Base-by-base conservation (phyloP, 192 early-diverging fungal genomes). In the Haplosporangium gracile region DNA sequence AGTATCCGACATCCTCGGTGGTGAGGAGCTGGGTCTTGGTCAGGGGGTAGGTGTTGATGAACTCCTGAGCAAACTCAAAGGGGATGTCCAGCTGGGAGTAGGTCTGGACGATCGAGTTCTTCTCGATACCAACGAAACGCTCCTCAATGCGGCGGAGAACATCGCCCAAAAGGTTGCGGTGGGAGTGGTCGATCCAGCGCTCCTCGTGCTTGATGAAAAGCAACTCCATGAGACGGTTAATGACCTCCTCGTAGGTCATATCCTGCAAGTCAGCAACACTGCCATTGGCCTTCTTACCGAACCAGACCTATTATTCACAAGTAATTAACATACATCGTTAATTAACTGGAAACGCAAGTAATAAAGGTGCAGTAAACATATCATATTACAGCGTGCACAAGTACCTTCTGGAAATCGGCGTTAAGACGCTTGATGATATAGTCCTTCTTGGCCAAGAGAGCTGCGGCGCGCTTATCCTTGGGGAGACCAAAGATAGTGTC, bases 231-330 rank as follows among this genome's bases (percentile, higher is more conserved):
- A 98, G 77, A 60, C 98, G 96, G 78, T 90, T 85, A 43, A 94
- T 89, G 39, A 98, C 97, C 82, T 98, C 96, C 72, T 92, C 89
- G 83, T 99, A 99, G 11, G 98, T 98, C 97, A 99, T 98, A 53
- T 97, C 96, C 78, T 95, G 93, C 75, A 99, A 89, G 78, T 97
- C 97, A 43, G 92, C 95, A 60, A 94, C 89, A 4, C 82, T 87
- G 32, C 96, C 96, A 75, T 95, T 91, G 8, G 90, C 81, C 90
- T 97, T 98, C 77, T 89, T 89, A 63, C 96, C 97, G 88, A 99
- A 99, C 98, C 98, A 99, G 26, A 96, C 95, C 84, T 86, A 78
- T 6, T 57, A 34, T 29, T 32, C 32, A 20, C 1, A n/a, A 70
- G 65, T 32, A 70, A 32, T 47, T 32, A 72, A 22, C 0, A n/a